Base-by-base conservation (phyloP, 2,329 filamentous ascomycete species). In the Amphichorda felina region DNA sequence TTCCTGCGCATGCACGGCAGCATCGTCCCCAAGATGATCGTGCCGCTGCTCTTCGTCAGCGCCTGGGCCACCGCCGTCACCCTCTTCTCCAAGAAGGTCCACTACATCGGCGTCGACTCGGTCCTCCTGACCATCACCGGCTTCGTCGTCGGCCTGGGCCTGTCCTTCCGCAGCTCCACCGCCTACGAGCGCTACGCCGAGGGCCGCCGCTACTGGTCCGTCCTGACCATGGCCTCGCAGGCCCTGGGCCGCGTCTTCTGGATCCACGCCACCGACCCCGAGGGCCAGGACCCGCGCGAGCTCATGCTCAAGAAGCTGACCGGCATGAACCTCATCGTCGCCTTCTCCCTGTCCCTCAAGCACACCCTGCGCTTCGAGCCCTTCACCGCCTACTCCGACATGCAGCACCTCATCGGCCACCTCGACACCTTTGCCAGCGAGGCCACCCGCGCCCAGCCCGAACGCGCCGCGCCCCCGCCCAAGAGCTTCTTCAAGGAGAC, bases 291-390 rank as follows among this genome's bases (percentile, higher is more conserved):
- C 8, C 66, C 68, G 15, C 85, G 84, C 47, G 66, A 80, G 30
- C 77, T 81, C 43, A 49, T 87, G 2, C 64, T 91, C 10, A 70
- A 64, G 37, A 89, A 89, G 56, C 51, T 85, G 63, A 77, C 77
- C 13, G 76, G 76, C 6, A 72, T 91, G 55, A 89, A 91, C 52
- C 66, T 91, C 6, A 68, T 91, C 42, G 70, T 85, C 19, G 81
- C 83, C 3, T 91, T 83, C 47, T 71, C 82, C n/a, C 66, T 83
- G 14, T 61, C 85, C 2, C 65, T 93, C 40, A 89, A 89, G 61
- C 85, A 91, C 59, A 79, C 77, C 47, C 71, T 93, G 22, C 82
- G 85, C 22, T 89, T 89, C 53, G 84, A 93, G 53, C 84, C 85
- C 2, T 84, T 82, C 47, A 75, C 79, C 24, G 72, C 79, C 36